These are phyloP conservation scores for Talaromyces rugulosus DNA, from an alignment of 2,329 filamentous ascomycete species.

Conservation along the genomic window DNA sequence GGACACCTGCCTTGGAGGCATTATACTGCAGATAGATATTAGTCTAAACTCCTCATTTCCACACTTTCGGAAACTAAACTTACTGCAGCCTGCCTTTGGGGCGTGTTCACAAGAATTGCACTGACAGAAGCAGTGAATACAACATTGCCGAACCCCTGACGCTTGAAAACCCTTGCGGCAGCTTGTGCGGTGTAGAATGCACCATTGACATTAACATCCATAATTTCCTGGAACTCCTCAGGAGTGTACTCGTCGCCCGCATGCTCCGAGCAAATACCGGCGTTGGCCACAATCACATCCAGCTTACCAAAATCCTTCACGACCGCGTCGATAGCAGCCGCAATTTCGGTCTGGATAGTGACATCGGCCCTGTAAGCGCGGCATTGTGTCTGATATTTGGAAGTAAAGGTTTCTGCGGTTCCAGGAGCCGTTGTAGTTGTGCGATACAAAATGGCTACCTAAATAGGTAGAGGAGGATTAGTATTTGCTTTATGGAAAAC, in stretches of 20 bases:
- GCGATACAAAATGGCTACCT: no score
- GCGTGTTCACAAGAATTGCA: conserved; percentile 26
- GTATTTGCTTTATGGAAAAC: no score
- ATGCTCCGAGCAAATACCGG: conserved; percentile 35
- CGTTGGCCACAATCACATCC: conserved; percentile 46
- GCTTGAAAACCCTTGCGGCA: conserved; percentile 34
- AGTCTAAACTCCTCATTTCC: no score
- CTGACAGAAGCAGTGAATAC: conserved; percentile 36
- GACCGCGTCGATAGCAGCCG: conserved; percentile 29
- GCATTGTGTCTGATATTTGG: conserved; percentile 17
- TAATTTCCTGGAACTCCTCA: conserved; percentile 37
- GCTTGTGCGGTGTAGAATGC: conserved; percentile 37
- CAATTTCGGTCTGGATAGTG: conserved; percentile 25
- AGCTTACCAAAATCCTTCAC: conserved; percentile 38
- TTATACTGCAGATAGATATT: no score
- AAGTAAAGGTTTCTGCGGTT: conserved; percentile 17
- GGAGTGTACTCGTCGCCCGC: conserved; percentile 36
- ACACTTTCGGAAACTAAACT: no score
- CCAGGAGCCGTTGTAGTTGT: no score
- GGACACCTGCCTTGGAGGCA: no score
- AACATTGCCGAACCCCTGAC: conserved; percentile 30
- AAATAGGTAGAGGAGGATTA: not conserved
- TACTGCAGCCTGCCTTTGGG: no score
- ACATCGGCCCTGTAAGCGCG: conserved; percentile 35
- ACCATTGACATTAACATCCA: conserved; percentile 36